These are phyloP conservation scores for Pythium chondricola DNA, from an alignment of 352 stramenopile species.

Conservation along the genomic window DNA sequence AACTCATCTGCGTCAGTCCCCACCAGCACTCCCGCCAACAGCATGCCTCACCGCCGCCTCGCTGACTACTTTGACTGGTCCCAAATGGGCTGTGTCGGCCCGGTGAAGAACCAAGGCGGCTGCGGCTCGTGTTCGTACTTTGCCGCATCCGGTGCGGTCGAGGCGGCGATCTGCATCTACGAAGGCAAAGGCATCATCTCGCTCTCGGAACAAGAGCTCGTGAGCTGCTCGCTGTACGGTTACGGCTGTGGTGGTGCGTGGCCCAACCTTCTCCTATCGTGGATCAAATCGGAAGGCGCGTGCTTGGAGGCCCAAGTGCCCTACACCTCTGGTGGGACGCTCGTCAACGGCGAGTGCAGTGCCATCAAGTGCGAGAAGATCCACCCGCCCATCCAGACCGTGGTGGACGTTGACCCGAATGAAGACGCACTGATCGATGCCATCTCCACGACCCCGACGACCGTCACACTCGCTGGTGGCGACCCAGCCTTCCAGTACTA, in stretches of 20 bases:
- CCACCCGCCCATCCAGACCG: not conserved
- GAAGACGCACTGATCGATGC: not conserved
- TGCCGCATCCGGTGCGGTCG: slow-evolving; percentile 3
- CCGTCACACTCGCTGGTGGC: slow-evolving; percentile 90
- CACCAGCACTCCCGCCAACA: not conserved
- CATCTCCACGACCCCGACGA: slow-evolving; percentile 77
- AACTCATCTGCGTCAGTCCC: no score
- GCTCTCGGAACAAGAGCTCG: slow-evolving; percentile 4
- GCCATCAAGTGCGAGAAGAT: not conserved
- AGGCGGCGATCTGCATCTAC: slow-evolving; percentile 16
- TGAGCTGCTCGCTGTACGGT: slow-evolving; percentile 1
- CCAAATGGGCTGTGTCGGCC: slow-evolving; percentile 4
- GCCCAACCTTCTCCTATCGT: not conserved
- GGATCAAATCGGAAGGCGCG: not conserved
- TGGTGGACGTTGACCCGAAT: not conserved
- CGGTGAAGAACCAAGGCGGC: slow-evolving; percentile 13
- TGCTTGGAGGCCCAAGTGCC: no score
- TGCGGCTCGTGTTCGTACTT: slow-evolving; percentile 15
- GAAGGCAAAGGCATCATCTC: slow-evolving; percentile 2
- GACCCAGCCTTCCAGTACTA: slow-evolving; percentile 95
- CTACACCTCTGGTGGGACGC: not conserved
- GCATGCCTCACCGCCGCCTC: not conserved
- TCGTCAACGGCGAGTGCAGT: not conserved
- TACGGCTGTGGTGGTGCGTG: slow-evolving; percentile 4
- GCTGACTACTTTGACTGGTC: slow-evolving; percentile 12